Evolutionary conservation across 495 filamentous ascomycete genomes (phyloP).

Genomic region (Neurospora sp.): DNA sequence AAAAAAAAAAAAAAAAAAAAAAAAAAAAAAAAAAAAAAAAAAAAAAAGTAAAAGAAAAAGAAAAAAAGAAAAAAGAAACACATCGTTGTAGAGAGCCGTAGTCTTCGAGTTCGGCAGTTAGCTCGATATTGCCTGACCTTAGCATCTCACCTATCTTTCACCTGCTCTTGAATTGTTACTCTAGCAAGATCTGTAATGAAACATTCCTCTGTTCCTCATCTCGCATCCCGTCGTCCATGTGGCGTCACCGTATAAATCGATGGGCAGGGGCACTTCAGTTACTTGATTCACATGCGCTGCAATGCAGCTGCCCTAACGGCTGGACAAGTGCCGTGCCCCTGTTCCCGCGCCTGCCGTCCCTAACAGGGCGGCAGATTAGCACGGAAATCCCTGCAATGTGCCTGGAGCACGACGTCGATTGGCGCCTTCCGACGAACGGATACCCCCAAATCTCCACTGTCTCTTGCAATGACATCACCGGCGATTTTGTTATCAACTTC

Average conservation of each 20-base stretch:
- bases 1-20: no score
- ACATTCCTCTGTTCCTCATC: background rate
- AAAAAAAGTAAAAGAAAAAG: no score
- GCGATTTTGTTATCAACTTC: background rate
- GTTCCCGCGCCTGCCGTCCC: background rate
- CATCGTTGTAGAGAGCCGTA: background rate
- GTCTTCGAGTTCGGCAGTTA: background rate
- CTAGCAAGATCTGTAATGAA: background rate
- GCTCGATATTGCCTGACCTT: background rate
- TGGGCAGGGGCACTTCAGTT: background rate
- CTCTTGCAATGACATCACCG: constrained; percentile 11
- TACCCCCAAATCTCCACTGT: background rate
- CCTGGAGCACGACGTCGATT: background rate
- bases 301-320: background rate
- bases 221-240: background rate
- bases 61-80: no score
- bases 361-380: background rate
- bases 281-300: background rate
- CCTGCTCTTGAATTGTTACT: background rate
- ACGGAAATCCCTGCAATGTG: background rate
- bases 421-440: background rate
- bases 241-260: background rate
- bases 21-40: no score
- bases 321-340: background rate
- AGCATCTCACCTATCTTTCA: background rate